Evolutionary conservation across 2,329 filamentous ascomycete genomes (phyloP).

Genomic region (Xylariaceae sp.): DNA sequence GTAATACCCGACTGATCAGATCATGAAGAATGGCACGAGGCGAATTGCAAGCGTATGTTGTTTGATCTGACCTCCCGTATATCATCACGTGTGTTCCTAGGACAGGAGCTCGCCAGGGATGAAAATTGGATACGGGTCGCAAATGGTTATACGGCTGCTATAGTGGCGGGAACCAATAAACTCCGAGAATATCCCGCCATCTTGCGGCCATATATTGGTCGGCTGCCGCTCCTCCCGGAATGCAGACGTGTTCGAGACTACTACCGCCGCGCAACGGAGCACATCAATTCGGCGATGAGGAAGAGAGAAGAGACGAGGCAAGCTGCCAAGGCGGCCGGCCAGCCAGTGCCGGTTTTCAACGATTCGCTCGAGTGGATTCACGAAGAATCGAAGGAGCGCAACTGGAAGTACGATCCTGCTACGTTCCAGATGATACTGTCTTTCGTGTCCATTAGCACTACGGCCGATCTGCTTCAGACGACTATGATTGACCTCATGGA

Average conservation of each 20-base stretch:
- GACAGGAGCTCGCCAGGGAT: slow-evolving; percentile 40
- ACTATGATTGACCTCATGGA: slow-evolving; percentile 40
- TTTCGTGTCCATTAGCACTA: slow-evolving; percentile 37
- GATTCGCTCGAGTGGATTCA: slow-evolving; percentile 41
- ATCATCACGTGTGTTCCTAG: slow-evolving; percentile 45
- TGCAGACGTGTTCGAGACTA: slow-evolving; percentile 32
- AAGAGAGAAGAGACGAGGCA: slow-evolving; percentile 20
- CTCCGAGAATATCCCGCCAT: slow-evolving; percentile 38
- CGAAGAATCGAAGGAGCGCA: slow-evolving; percentile 30
- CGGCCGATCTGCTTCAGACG: slow-evolving; percentile 32
- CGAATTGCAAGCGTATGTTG: slow-evolving; percentile 31
- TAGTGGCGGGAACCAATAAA: slow-evolving; percentile 29
- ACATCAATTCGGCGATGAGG: slow-evolving; percentile 22
- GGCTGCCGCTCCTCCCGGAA: slow-evolving; percentile 38
- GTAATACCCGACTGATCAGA: background rate
- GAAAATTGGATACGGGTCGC: slow-evolving; percentile 41
- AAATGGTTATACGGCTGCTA: slow-evolving; percentile 36
- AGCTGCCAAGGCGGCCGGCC: slow-evolving; percentile 17
- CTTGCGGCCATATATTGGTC: slow-evolving; percentile 38
- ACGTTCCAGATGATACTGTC: slow-evolving; percentile 31
- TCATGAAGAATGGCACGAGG: slow-evolving; percentile 39
- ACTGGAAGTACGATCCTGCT: slow-evolving; percentile 27
- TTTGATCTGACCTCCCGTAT: slow-evolving; percentile 42
- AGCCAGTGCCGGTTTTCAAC: slow-evolving; percentile 23
- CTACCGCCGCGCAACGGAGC: slow-evolving; percentile 28